A percentile compares a stretch with the other conserved stretches of the same genome.
Conservation (phyloP, 768 basidiomycete genomes). For the Pleurotus tuber-regium region DNA sequence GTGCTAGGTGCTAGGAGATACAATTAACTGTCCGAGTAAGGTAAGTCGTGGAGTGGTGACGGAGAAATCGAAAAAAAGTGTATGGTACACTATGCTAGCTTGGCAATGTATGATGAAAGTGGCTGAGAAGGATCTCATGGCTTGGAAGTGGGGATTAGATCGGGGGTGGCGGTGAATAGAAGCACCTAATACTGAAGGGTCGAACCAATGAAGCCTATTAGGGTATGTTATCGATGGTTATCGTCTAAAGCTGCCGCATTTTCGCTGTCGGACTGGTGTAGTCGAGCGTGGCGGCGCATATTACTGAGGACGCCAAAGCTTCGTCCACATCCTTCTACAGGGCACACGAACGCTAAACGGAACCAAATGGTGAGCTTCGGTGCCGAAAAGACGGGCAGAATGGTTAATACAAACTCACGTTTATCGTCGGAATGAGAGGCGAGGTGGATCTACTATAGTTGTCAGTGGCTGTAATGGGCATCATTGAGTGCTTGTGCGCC, state of each 20-base stretch:
- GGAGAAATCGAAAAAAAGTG: constrained; percentile 1
- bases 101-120: constrained; percentile 10
- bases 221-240: constrained; percentile 10
- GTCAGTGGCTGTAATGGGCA: constrained; percentile 44
- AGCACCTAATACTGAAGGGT: constrained; percentile 9
- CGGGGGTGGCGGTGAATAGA: constrained; percentile 11
- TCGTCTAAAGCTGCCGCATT: constrained; percentile 9
- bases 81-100: constrained; percentile 9
- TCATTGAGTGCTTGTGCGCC: constrained; percentile 12
- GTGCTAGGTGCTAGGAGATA: neutral
- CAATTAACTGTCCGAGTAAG: constrained; percentile 3
- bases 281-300: constrained; percentile 64
- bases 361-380: constrained; percentile 12
- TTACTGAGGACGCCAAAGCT: constrained; percentile 69
- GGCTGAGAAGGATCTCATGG: constrained; percentile 2
- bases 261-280: constrained; percentile 10
- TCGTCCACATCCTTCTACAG: constrained; percentile 62
- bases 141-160: constrained; percentile 8
- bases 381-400: neutral
- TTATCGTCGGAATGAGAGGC: constrained; percentile 86
- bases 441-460: constrained; percentile 61
- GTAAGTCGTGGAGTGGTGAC: neutral
- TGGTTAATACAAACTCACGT: constrained; percentile 49
- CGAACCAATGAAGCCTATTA: constrained; percentile 1
- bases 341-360: constrained; percentile 55